These are phyloP conservation scores for Diaporthe citrichinensis DNA, from an alignment of 2,329 filamentous ascomycete species.

Conservation along the genomic window DNA sequence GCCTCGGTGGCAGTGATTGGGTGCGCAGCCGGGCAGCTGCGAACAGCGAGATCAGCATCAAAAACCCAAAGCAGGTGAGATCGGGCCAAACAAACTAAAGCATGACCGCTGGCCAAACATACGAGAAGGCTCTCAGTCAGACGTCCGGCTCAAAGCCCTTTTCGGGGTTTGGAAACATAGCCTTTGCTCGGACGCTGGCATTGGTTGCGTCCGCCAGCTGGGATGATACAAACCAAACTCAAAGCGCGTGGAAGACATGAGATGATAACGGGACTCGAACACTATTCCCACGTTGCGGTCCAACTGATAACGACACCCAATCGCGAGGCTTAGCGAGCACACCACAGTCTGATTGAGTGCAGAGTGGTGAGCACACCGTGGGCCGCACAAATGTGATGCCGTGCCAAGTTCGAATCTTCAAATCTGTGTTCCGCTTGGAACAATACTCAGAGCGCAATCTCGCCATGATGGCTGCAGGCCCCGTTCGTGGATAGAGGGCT, in stretches of 20 bases:
- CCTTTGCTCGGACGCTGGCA: constrained; percentile 14
- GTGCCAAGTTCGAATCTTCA: not conserved
- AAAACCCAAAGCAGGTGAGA: constrained; percentile 9
- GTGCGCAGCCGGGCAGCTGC: constrained; percentile 6
- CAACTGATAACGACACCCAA: not conserved
- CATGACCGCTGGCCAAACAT: not conserved
- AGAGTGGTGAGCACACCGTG: not conserved
- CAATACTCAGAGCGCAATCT: not conserved
- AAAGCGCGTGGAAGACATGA: constrained; percentile 3
- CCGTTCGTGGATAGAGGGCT: not conserved
- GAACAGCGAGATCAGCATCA: constrained; percentile 12
- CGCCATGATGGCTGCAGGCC: not conserved
- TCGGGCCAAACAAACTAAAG: constrained; percentile 32
- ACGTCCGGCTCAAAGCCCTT: constrained; percentile 2
- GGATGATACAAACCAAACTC: constrained; percentile 26
- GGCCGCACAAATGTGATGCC: constrained; percentile 8
- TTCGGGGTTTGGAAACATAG: constrained; percentile 20
- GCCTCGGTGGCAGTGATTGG: constrained; percentile 18
- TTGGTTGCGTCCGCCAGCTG: not conserved
- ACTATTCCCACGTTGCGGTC: not conserved
- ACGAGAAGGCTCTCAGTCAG: constrained; percentile 17
- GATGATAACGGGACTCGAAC: not conserved
- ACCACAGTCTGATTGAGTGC: not conserved
- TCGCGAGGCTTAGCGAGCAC: constrained; percentile 9
- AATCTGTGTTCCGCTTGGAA: constrained; percentile 21